A percentile compares a stretch with the other conserved stretches of the same genome.
phyloP scores from a whole-genome alignment of 805 yeast genomes.

The Sungouiozyma intestinalis region DNA sequence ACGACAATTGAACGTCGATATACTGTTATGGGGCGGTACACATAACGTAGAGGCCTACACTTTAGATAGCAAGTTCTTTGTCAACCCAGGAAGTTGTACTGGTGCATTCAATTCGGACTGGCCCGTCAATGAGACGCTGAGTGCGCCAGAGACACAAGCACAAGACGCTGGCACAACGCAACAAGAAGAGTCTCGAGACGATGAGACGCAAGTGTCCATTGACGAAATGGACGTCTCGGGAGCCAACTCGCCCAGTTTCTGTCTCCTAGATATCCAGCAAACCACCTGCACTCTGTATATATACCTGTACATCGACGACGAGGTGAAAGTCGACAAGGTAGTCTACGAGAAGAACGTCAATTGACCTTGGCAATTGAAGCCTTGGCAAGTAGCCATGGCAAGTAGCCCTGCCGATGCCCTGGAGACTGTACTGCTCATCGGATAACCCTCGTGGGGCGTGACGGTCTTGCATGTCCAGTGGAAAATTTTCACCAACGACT shows the following conservation, averaged over 20 bases:
- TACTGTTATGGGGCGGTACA: slow-evolving; percentile 87
- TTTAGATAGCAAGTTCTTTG: slow-evolving; percentile 81
- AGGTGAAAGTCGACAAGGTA: slow-evolving; percentile 85
- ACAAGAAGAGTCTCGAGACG: slow-evolving; percentile 3
- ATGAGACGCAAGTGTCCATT: slow-evolving; percentile 7
- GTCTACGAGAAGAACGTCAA: slow-evolving; percentile 41
- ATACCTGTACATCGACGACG: slow-evolving; percentile 69
- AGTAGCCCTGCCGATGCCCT: background rate
- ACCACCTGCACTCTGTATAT: slow-evolving; percentile 70
- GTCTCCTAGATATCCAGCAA: slow-evolving; percentile 78
- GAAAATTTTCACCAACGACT: background rate
- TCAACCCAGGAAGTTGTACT: slow-evolving; percentile 96
- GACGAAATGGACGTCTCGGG: slow-evolving; percentile 19
- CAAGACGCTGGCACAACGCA: slow-evolving; percentile 2
- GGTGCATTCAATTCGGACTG: slow-evolving; percentile 73
- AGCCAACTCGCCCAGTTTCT: slow-evolving; percentile 69
- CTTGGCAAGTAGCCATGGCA: no score
- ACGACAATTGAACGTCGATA: slow-evolving; percentile 84
- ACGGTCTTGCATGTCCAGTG: no score
- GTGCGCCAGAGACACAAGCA: background rate
- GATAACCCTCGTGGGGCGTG: background rate
- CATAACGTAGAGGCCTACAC: slow-evolving; percentile 90
- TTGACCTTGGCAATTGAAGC: background rate
- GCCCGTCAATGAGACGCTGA: slow-evolving; percentile 26
- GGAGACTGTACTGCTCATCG: background rate